Evolutionary conservation across 140 eudicot genomes (phyloP).

Genomic region (Oenanthe javanica): DNA sequence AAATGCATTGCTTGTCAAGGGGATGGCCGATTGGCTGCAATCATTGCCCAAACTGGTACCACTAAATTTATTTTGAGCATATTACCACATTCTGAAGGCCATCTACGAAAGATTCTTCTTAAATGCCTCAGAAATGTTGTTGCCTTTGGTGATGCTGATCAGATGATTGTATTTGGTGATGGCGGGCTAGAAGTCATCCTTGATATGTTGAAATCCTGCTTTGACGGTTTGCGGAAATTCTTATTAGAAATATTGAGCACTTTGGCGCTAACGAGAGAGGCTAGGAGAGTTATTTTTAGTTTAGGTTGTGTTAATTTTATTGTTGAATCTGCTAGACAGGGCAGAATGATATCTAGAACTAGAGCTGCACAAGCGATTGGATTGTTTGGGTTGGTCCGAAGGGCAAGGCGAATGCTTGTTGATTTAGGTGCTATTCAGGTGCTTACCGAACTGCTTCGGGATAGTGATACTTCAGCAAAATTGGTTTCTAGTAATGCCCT

Average conservation of each 20-base stretch:
- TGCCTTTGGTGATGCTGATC: conserved; percentile 30
- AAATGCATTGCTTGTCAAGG: conserved; percentile 42
- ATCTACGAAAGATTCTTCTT: conserved; percentile 29
- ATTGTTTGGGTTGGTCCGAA: conserved; percentile 45
- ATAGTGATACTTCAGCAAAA: conserved; percentile 33
- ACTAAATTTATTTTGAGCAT: conserved; percentile 34
- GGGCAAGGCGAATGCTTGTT: conserved; percentile 40
- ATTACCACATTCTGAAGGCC: conserved; percentile 28
- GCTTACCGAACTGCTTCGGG: conserved; percentile 35
- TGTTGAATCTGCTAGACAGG: conserved; percentile 39
- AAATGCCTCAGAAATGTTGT: conserved; percentile 53
- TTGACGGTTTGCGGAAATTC: conserved; percentile 18
- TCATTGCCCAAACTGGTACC: conserved; percentile 43
- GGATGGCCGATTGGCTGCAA: conserved; percentile 38
- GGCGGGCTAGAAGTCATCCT: conserved; percentile 47
- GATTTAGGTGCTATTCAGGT: conserved; percentile 37
- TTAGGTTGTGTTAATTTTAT: conserved; percentile 34
- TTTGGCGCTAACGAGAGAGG: conserved; percentile 46
- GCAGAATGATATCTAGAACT: conserved; percentile 44
- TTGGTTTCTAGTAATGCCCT: conserved; percentile 55
- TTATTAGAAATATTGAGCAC: conserved; percentile 54
- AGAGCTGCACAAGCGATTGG: conserved; percentile 63
- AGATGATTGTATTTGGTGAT: conserved; percentile 25
- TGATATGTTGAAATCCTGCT: conserved; percentile 29
- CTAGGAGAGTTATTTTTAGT: conserved; percentile 34